These are phyloP conservation scores for Eucalyptus camaldulensis DNA, from an alignment of 345 rosid genomes.

Conservation along the genomic window DNA sequence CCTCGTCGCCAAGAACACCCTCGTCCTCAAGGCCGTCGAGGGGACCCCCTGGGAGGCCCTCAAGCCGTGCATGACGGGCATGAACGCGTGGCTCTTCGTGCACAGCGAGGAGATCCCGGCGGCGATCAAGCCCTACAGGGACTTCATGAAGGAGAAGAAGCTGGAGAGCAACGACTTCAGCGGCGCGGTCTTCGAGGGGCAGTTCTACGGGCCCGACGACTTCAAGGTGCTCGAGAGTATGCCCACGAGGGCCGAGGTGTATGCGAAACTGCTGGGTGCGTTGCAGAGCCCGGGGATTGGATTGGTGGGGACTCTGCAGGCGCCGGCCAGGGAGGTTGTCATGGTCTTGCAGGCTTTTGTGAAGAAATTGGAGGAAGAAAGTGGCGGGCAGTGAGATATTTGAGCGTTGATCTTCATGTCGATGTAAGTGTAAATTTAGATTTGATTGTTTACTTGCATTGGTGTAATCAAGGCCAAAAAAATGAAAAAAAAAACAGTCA, in stretches of 20 bases:
- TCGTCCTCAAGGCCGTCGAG: constrained; percentile 80
- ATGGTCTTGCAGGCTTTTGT: constrained; percentile 79
- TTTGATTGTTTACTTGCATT: not conserved
- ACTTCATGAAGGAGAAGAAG: constrained; percentile 65
- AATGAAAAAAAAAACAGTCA: not conserved
- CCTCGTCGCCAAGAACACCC: constrained; percentile 76
- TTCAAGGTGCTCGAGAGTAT: constrained; percentile 60
- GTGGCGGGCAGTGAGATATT: constrained; percentile 21
- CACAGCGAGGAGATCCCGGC: constrained; percentile 84
- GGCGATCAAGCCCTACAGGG: constrained; percentile 72
- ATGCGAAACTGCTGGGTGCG: constrained; percentile 75
- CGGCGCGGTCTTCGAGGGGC: constrained; percentile 92
- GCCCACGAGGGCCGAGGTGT: constrained; percentile 82
- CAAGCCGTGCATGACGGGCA: constrained; percentile 92
- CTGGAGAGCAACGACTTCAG: constrained; percentile 64
- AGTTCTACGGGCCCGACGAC: constrained; percentile 71
- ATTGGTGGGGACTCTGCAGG: constrained; percentile 78
- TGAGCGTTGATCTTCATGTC: not conserved
- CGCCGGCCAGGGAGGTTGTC: constrained; percentile 72
- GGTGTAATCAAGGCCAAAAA: not conserved
- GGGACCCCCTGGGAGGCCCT: constrained; percentile 80
- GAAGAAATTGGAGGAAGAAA: constrained; percentile 82
- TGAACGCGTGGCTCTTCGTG: constrained; percentile 93
- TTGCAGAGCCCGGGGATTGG: constrained; percentile 75
- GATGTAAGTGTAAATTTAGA: not conserved